Percentiles rank a stretch among this genome's conserved stretches.
These are phyloP conservation scores for Alternaria ethzedia DNA, from an alignment of 2,329 filamentous ascomycete species.

Conservation along the genomic window DNA sequence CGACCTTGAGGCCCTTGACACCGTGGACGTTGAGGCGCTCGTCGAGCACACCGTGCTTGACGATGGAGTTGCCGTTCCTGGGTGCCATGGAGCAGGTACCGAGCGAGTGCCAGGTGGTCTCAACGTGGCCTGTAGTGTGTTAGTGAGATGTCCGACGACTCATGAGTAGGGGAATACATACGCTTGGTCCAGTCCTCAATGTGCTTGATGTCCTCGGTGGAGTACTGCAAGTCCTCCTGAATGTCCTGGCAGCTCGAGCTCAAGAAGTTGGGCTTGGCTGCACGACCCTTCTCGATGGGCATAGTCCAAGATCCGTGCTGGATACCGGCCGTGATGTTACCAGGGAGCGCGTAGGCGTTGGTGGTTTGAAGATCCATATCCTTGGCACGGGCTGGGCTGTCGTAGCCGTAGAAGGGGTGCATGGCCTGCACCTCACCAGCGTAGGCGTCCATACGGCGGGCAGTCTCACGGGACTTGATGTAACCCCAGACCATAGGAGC, in stretches of 20 bases:
- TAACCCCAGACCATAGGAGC: constrained; percentile 81
- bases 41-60: constrained; percentile 79
- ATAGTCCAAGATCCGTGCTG: constrained; percentile 75
- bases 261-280: constrained; percentile 58
- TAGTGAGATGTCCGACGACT: neutral
- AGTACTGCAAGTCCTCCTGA: constrained; percentile 71
- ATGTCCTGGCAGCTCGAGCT: constrained; percentile 69
- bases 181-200: constrained; percentile 68
- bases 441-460: constrained; percentile 77
- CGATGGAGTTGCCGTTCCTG: constrained; percentile 76
- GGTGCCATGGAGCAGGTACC: constrained; percentile 80
- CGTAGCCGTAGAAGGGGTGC: constrained; percentile 75
- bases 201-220: constrained; percentile 65
- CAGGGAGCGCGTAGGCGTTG: constrained; percentile 74
- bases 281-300: constrained; percentile 63
- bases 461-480: constrained; percentile 82
- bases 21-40: constrained; percentile 80
- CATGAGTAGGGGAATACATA: constrained; percentile 16
- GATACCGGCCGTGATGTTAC: constrained; percentile 74
- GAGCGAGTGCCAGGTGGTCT: constrained; percentile 75
- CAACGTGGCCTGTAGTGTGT: constrained; percentile 61
- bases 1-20: constrained; percentile 78
- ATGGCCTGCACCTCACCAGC: constrained; percentile 70
- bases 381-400: constrained; percentile 71
- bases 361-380: constrained; percentile 79